Evolutionary conservation across 192 early-diverging fungal genomes (phyloP).

Genomic region (Backusella tuberculispora): DNA sequence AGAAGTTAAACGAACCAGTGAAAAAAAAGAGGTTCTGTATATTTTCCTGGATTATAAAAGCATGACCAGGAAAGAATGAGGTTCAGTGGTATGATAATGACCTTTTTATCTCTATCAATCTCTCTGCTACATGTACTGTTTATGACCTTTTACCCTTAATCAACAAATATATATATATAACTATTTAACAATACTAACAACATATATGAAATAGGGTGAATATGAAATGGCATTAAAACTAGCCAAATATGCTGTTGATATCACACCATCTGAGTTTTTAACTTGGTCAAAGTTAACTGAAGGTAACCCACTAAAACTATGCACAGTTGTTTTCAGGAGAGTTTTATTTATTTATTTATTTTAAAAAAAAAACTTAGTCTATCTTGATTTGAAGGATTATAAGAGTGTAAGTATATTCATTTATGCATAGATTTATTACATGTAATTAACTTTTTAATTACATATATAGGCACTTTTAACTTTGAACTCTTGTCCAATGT

Average conservation of each 20-base stretch:
- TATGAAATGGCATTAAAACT: constrained; percentile 82
- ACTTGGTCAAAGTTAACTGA: constrained; percentile 97
- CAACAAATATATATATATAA: too few relatives aligned
- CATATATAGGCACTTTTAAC: constrained; percentile 81
- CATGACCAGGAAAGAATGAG: too few relatives aligned
- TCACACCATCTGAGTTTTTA: constrained; percentile 92
- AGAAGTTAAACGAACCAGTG: too few relatives aligned
- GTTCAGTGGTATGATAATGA: too few relatives aligned
- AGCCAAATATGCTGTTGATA: constrained; percentile 92
- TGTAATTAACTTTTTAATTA: background rate
- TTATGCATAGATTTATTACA: background rate
- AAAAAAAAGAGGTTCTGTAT: too few relatives aligned
- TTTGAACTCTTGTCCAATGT: constrained; percentile 99
- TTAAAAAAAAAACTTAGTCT: constrained; percentile 51
- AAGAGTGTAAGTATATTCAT: constrained; percentile 60
- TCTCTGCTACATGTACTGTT: background rate
- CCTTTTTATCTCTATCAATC: background rate
- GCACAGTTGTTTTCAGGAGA: background rate
- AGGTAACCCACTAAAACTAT: constrained; percentile 13
- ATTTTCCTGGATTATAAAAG: too few relatives aligned
- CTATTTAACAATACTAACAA: background rate
- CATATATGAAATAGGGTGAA: constrained; percentile 45
- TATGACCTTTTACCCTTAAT: background rate
- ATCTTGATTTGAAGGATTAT: constrained; percentile 85
- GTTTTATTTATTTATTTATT: background rate